These are phyloP conservation scores for Cladophialophora exuberans DNA, from an alignment of 2,329 filamentous ascomycete genomes.

Conservation along the genomic window DNA sequence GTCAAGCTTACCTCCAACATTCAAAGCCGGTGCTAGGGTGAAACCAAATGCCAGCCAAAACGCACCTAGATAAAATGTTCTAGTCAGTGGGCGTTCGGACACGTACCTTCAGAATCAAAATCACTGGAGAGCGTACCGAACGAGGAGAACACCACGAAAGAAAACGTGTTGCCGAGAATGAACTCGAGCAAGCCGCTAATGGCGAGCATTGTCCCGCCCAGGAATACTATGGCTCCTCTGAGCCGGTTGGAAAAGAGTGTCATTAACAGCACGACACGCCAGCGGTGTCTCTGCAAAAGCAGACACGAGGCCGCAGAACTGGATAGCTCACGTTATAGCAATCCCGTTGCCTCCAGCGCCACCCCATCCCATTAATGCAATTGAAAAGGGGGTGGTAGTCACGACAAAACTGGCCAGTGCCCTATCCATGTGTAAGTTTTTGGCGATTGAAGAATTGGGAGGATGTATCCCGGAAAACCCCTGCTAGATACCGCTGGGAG, in stretches of 20 bases:
- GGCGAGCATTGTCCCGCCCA: conserved; percentile 37
- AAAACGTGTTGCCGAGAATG: conserved; percentile 2
- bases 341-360: conserved; percentile 49
- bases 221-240: conserved; percentile 35
- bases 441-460: not conserved
- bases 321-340: conserved; percentile 36
- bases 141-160: not conserved
- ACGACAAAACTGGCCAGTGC: too few species aligned
- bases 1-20: too few species aligned
- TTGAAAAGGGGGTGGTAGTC: too few species aligned
- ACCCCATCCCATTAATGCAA: conserved; percentile 59
- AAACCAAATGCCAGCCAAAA: too few species aligned
- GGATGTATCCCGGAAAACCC: not conserved
- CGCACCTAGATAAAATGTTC: too few species aligned
- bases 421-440: conserved; percentile 20
- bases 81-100: too few species aligned
- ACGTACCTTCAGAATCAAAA: conserved; percentile 25
- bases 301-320: too few species aligned
- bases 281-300: conserved; percentile 43
- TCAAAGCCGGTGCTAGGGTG: too few species aligned
- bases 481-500: too few species aligned
- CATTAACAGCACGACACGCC: not conserved
- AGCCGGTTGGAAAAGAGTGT: not conserved
- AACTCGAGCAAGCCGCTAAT: conserved; percentile 19
- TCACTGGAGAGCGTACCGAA: conserved; percentile 27